Percentiles rank a stretch among this genome's conserved stretches.
Conservation (phyloP, 2,329 filamentous ascomycete species). For the Penicillium sp. region DNA sequence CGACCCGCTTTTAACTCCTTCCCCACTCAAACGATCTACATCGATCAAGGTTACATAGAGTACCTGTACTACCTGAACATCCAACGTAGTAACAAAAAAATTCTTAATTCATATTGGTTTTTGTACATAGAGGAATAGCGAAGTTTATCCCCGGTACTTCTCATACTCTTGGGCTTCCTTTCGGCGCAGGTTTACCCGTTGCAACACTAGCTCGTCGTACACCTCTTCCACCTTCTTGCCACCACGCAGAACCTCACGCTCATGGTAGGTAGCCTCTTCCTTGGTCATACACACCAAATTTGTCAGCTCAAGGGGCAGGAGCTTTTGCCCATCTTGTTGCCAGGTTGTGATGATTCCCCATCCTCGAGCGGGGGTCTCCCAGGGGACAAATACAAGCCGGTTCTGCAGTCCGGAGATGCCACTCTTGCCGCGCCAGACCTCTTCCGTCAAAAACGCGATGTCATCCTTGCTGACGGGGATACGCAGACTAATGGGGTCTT, state of each 20-base stretch:
- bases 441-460: slow-evolving; percentile 84
- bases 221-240: slow-evolving; percentile 68
- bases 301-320: slow-evolving; percentile 65
- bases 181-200: slow-evolving; percentile 66
- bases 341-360: slow-evolving; percentile 64
- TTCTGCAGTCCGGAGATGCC: slow-evolving; percentile 79
- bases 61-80: too few species aligned
- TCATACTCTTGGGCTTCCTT: slow-evolving; percentile 64
- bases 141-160: slow-evolving; percentile 44
- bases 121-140: neutral
- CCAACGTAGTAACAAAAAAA: neutral
- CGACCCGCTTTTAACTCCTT: neutral
- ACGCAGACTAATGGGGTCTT: slow-evolving; percentile 69
- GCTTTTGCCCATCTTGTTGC: slow-evolving; percentile 69
- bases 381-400: slow-evolving; percentile 75
- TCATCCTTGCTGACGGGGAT: slow-evolving; percentile 77
- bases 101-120: neutral
- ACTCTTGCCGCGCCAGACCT: slow-evolving; percentile 82
- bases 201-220: slow-evolving; percentile 69
- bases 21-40: neutral
- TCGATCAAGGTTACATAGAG: neutral
- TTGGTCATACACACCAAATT: slow-evolving; percentile 91
- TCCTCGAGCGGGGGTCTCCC: slow-evolving; percentile 65
- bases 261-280: slow-evolving; percentile 79
- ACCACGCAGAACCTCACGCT: slow-evolving; percentile 74